Evolutionary conservation across 441 rosid species (phyloP).

Genomic region (Capsella rubella): DNA sequence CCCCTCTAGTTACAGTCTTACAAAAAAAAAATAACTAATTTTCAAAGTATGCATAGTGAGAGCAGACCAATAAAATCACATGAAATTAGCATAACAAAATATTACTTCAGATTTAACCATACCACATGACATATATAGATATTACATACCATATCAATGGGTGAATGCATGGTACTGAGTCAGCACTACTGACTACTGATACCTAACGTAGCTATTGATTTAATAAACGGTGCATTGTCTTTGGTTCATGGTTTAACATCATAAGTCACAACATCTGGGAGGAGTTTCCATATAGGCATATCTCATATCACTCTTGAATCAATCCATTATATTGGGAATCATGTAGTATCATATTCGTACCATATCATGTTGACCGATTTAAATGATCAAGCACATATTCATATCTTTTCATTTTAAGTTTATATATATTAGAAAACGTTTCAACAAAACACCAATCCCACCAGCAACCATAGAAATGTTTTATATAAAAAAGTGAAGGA

Average conservation of each 20-base stretch:
- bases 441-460: neutral
- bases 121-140: neutral
- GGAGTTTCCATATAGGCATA: neutral
- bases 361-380: neutral
- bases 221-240: neutral
- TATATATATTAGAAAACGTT: neutral
- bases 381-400: neutral
- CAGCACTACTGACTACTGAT: too few relatives aligned
- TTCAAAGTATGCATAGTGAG: neutral
- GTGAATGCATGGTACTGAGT: neutral
- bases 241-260: neutral
- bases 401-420: neutral
- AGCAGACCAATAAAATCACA: neutral
- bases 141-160: neutral
- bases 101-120: neutral
- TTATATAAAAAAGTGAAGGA: neutral
- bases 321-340: neutral
- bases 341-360: neutral
- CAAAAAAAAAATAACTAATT: neutral
- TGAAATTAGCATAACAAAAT: neutral
- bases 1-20: slow-evolving; percentile 20
- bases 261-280: neutral
- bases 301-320: neutral
- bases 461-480: neutral
- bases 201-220: too few relatives aligned